phyloP scores from a whole-genome alignment of 2,329 filamentous ascomycete species.

The Apiospora rasikravindrae region DNA sequence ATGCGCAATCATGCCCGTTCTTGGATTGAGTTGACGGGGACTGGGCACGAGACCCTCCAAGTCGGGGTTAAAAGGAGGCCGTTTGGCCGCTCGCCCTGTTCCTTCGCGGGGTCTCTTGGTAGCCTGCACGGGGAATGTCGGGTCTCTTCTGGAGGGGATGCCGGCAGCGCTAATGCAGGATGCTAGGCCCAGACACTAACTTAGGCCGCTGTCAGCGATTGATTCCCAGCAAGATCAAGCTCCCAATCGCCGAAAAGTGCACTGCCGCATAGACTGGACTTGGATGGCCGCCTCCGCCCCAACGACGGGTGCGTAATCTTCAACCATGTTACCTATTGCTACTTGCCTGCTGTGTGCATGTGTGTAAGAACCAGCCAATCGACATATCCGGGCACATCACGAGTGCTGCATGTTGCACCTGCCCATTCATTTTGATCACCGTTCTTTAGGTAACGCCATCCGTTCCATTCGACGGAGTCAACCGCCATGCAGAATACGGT shows the following conservation, averaged over 20 bases:
- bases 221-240: not conserved
- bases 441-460: not conserved
- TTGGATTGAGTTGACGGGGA: not conserved
- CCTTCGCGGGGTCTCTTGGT: not conserved
- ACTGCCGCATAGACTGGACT: not conserved
- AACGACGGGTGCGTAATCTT: not conserved
- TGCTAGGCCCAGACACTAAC: not conserved
- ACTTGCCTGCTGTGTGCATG: not conserved
- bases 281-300: not conserved
- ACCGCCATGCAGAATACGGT: not conserved
- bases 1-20: not conserved
- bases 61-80: not conserved
- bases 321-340: not conserved
- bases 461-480: conserved; percentile 2
- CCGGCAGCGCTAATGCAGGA: conserved; percentile 5
- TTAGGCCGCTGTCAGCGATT: conserved; percentile 7
- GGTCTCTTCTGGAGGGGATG: conserved; percentile 3
- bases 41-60: not conserved
- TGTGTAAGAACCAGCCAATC: not conserved
- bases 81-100: conserved; percentile 3
- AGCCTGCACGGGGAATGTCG: conserved; percentile 9
- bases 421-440: not conserved
- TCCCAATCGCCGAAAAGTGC: not conserved
- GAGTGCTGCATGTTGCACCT: not conserved
- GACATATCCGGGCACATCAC: not conserved